These are phyloP conservation scores for Malus asiatica DNA, from an alignment of 306 rosid species.

Conservation along the genomic window DNA sequence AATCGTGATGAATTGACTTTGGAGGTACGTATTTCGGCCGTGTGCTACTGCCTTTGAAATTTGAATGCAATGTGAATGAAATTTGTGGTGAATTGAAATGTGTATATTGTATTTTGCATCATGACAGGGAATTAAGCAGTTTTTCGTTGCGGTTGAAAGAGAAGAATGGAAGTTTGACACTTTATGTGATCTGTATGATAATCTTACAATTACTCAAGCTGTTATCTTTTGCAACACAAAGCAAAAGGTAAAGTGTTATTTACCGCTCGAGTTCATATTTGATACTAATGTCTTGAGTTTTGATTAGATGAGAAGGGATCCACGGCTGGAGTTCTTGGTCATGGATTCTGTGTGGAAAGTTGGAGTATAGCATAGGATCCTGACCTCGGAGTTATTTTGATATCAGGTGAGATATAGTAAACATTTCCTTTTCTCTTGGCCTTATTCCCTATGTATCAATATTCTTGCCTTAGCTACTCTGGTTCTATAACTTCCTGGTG, in stretches of 20 bases:
- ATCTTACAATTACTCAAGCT: constrained; percentile 94
- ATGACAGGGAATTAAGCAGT: constrained; percentile 93
- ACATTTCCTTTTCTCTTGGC: no score
- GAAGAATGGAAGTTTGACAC: constrained; percentile 99
- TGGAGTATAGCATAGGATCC: not conserved
- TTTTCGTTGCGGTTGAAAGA: constrained; percentile 92
- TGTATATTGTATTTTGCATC: not conserved
- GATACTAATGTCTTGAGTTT: not conserved
- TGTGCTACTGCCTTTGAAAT: not conserved
- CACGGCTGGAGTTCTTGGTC: not conserved
- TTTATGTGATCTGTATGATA: constrained; percentile 92
- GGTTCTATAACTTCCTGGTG: constrained; percentile 1
- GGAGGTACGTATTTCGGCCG: constrained; percentile 50
- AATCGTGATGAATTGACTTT: constrained; percentile 98
- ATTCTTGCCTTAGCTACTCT: not conserved
- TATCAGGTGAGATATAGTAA: no score
- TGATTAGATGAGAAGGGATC: not conserved
- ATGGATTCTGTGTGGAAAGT: not conserved
- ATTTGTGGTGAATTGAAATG: not conserved
- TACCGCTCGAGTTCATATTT: not conserved
- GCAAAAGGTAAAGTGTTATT: constrained; percentile 54
- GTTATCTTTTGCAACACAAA: constrained; percentile 96
- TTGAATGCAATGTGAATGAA: constrained; percentile 3
- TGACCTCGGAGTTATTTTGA: not conserved
- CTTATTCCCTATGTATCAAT: no score